phyloP scores from a whole-genome alignment of 1,284 basidiomycete genomes.

The Sporisorium reilianum region DNA sequence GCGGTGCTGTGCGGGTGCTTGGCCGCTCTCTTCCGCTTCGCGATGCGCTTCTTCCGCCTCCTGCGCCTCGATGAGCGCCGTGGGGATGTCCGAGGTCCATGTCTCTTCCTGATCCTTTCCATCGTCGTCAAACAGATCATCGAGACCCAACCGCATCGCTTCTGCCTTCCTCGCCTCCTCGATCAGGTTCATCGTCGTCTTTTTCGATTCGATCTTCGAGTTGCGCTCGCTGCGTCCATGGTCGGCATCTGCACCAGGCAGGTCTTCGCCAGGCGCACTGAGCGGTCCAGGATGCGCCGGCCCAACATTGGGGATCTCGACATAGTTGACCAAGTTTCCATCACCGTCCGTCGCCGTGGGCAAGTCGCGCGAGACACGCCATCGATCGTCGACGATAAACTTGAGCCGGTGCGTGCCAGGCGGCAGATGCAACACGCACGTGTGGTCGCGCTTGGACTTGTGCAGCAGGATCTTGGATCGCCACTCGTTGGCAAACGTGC shows the following conservation, averaged over 20 bases:
- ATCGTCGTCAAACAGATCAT: slow-evolving; percentile 63
- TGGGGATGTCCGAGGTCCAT: slow-evolving; percentile 70
- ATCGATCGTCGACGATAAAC: slow-evolving; percentile 93
- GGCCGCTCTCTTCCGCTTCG: slow-evolving; percentile 38
- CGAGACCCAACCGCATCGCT: slow-evolving; percentile 43
- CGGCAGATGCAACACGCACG: slow-evolving; percentile 70
- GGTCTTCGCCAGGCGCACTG: slow-evolving; percentile 61
- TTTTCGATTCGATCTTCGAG: slow-evolving; percentile 53
- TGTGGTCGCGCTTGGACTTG: slow-evolving; percentile 58
- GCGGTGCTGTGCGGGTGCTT: slow-evolving; percentile 23
- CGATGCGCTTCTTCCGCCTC: slow-evolving; percentile 64
- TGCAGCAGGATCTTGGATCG: slow-evolving; percentile 70
- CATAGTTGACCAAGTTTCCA: slow-evolving; percentile 92
- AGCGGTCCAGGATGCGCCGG: slow-evolving; percentile 62
- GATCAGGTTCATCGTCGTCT: slow-evolving; percentile 52
- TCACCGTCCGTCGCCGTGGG: slow-evolving; percentile 94
- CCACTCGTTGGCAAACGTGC: slow-evolving; percentile 76
- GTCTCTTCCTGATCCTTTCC: slow-evolving; percentile 52
- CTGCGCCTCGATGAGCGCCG: slow-evolving; percentile 65
- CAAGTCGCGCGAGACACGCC: slow-evolving; percentile 80
- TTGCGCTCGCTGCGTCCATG: slow-evolving; percentile 38
- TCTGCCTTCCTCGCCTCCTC: slow-evolving; percentile 56
- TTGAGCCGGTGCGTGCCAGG: slow-evolving; percentile 96
- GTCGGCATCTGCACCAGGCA: slow-evolving; percentile 36
- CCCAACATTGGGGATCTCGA: slow-evolving; percentile 65